phyloP scores from a whole-genome alignment of 805 yeast species.

The Debaryomyces prosopidis region DNA sequence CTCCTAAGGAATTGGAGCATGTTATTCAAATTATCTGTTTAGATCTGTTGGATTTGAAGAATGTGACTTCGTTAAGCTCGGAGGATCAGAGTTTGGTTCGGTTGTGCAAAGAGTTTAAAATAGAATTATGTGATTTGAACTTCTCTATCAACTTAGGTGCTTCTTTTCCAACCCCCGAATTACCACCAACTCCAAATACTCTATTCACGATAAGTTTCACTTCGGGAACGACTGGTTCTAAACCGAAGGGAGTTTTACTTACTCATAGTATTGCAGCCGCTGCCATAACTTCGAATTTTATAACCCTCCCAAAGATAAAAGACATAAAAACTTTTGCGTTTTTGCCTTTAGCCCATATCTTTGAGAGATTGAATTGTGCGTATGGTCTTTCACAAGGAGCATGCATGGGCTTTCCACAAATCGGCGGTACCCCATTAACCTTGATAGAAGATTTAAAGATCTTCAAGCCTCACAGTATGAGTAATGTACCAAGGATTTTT shows the following conservation, averaged over 20 bases:
- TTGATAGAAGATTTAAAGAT: conserved; percentile 30
- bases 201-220: conserved; percentile 44
- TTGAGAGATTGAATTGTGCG: conserved; percentile 29
- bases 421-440: conserved; percentile 14
- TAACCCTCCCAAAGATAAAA: conserved; percentile 6
- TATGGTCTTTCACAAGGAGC: conserved; percentile 23
- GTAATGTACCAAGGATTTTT: conserved; percentile 34
- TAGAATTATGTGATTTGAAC: conserved; percentile 32
- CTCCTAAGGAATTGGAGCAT: conserved; percentile 30
- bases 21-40: conserved; percentile 57
- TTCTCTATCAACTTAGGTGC: conserved; percentile 38
- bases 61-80: conserved; percentile 4
- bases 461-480: conserved; percentile 28
- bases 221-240: conserved; percentile 67
- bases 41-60: conserved; percentile 35
- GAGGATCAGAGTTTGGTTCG: conserved; percentile 36
- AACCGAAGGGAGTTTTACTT: conserved; percentile 74
- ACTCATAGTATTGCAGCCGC: conserved; percentile 20
- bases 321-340: conserved; percentile 16
- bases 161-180: conserved; percentile 25
- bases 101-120: conserved; percentile 22
- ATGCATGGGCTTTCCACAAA: conserved; percentile 30
- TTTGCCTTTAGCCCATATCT: conserved; percentile 41
- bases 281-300: conserved; percentile 27
- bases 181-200: conserved; percentile 33